A percentile compares a stretch with the other conserved stretches of the same genome.
phyloP scores from a whole-genome alignment of 1,139 yeast species.

The Candida tetrigidarum region DNA sequence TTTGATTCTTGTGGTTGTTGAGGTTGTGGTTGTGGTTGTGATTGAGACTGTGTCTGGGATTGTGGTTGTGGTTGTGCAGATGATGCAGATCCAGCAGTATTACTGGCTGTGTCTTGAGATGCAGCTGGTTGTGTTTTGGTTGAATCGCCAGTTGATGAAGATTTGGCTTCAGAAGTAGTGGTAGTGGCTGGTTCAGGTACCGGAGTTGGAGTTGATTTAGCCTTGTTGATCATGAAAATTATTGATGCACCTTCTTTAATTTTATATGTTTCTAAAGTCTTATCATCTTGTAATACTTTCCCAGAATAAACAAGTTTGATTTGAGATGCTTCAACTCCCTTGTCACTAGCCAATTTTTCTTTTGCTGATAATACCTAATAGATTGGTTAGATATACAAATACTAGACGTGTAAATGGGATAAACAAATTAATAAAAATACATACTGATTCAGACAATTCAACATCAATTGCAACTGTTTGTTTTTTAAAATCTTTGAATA shows the following conservation, averaged over 20 bases:
- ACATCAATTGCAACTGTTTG: slow-evolving; percentile 83
- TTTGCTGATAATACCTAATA: slow-evolving; percentile 68
- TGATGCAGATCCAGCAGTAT: slow-evolving; percentile 3
- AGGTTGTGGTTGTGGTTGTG: slow-evolving; percentile 8
- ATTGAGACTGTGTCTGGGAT: slow-evolving; percentile 20
- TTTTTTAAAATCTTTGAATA: slow-evolving; percentile 91
- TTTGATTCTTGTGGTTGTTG: slow-evolving; percentile 18
- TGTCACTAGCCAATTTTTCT: slow-evolving; percentile 69
- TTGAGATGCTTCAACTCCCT: slow-evolving; percentile 72
- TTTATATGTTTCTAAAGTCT: slow-evolving; percentile 70
- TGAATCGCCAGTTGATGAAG: slow-evolving; percentile 26
- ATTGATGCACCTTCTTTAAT: slow-evolving; percentile 90
- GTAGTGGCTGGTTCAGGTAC: slow-evolving; percentile 17
- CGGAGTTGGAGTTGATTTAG: slow-evolving; percentile 34
- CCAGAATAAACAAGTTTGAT: slow-evolving; percentile 93
- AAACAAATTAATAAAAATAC: slow-evolving; percentile 33
- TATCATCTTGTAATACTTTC: slow-evolving; percentile 85
- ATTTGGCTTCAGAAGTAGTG: slow-evolving; percentile 16
- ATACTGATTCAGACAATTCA: slow-evolving; percentile 68
- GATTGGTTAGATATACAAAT: slow-evolving; percentile 4
- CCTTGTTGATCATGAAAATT: slow-evolving; percentile 82
- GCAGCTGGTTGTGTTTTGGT: slow-evolving; percentile 19
- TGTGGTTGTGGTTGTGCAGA: slow-evolving; percentile 6
- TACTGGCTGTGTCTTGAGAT: slow-evolving; percentile 10
- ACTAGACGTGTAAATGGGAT: not conserved